phyloP scores from a whole-genome alignment of 2,329 filamentous ascomycete species.

The Colletotrichum ledebouriae region DNA sequence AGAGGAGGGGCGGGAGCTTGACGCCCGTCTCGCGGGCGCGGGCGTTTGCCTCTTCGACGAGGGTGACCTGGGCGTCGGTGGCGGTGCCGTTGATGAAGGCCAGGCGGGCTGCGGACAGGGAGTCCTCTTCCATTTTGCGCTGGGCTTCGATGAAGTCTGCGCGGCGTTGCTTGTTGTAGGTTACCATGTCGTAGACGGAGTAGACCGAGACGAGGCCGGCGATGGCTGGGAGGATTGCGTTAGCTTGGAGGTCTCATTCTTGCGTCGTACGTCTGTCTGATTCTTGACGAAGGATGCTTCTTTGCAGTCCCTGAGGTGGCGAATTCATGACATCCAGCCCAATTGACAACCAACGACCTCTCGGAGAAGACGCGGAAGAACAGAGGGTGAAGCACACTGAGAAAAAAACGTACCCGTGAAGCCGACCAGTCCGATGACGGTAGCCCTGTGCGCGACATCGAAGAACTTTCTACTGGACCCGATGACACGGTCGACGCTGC shows the following conservation, averaged over 20 bases:
- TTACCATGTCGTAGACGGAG: constrained; percentile 72
- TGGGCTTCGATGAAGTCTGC: constrained; percentile 70
- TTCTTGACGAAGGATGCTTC: not conserved
- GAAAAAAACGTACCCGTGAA: constrained; percentile 63
- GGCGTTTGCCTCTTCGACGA: constrained; percentile 70
- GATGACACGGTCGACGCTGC: constrained; percentile 64
- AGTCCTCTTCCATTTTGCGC: constrained; percentile 66
- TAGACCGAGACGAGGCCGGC: constrained; percentile 69
- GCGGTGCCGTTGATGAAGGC: constrained; percentile 72
- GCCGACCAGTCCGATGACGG: constrained; percentile 66
- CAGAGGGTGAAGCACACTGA: no score
- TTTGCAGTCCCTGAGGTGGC: not conserved
- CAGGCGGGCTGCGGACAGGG: constrained; percentile 68
- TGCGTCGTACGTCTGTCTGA: not conserved
- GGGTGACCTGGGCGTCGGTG: constrained; percentile 66
- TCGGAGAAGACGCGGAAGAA: not conserved
- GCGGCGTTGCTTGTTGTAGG: constrained; percentile 71
- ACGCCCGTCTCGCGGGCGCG: constrained; percentile 60
- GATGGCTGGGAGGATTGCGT: constrained; percentile 57
- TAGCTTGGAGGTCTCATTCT: not conserved
- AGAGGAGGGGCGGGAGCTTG: constrained; percentile 66
- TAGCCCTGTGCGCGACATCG: constrained; percentile 69
- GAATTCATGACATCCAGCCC: not conserved
- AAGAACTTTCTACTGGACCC: constrained; percentile 63
- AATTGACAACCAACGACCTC: not conserved